Conservation (phyloP, 495 filamentous ascomycete genomes). For the Hypoxylon perforatum region DNA sequence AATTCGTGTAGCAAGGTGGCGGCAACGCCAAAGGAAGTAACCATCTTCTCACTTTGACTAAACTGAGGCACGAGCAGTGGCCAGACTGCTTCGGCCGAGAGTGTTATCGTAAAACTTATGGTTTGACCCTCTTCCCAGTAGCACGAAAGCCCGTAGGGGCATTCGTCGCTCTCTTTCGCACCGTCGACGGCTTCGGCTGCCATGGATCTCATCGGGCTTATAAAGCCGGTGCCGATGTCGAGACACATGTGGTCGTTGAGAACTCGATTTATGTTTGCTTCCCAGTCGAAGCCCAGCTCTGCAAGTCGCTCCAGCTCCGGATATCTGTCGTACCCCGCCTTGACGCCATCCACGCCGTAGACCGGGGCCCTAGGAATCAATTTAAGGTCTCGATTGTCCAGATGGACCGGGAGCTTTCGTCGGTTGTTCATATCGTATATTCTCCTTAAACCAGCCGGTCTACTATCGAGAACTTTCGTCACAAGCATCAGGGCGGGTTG, state of each 20-base stretch:
- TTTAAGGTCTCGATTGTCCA: slow-evolving; percentile 1
- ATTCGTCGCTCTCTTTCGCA: background rate
- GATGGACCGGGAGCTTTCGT: background rate
- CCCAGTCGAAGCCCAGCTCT: slow-evolving; percentile 28
- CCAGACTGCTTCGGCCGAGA: slow-evolving; percentile 48
- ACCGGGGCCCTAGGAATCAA: background rate
- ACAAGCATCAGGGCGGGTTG: slow-evolving; percentile 47
- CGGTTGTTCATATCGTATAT: slow-evolving; percentile 39
- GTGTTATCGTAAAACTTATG: background rate
- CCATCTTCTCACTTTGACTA: slow-evolving; percentile 46
- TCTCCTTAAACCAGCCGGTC: slow-evolving; percentile 29
- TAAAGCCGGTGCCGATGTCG: slow-evolving; percentile 16
- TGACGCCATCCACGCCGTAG: slow-evolving; percentile 14
- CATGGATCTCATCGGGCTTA: background rate
- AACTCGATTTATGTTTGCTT: background rate
- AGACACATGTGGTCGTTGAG: background rate
- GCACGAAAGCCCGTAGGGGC: slow-evolving; percentile 1
- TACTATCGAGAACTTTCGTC: slow-evolving; percentile 30
- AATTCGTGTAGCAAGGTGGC: slow-evolving; percentile 49
- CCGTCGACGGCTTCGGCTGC: background rate
- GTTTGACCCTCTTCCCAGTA: background rate
- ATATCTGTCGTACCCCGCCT: slow-evolving; percentile 13
- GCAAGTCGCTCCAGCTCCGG: background rate
- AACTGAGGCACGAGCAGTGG: slow-evolving; percentile 46
- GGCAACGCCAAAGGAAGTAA: slow-evolving; percentile 36